phyloP scores from a whole-genome alignment of 108 stramenopile species.

The Aureococcus anophagefferens region DNA sequence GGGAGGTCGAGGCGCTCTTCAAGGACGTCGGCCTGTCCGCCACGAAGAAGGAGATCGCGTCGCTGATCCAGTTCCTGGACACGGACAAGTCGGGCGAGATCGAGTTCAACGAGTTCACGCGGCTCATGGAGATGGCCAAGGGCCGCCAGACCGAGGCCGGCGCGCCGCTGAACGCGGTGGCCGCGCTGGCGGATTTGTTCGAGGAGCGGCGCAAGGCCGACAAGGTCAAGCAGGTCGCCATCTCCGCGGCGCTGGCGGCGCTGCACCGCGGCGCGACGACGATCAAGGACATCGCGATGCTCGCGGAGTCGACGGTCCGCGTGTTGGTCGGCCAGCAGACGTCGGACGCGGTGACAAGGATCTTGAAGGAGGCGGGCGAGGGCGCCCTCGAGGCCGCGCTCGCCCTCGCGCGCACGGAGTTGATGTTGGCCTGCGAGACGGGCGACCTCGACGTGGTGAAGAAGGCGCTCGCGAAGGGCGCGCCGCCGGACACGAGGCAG shows the following conservation, averaged over 20 bases:
- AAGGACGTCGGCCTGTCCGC: not conserved
- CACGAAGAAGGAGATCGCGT: slow-evolving; percentile 13
- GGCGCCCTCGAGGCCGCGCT: not conserved
- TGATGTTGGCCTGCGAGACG: not conserved
- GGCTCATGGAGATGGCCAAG: slow-evolving; percentile 2
- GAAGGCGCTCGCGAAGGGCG: not conserved
- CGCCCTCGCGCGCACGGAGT: not conserved
- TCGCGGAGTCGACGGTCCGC: not conserved
- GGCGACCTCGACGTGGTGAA: not conserved
- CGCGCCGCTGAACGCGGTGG: slow-evolving; percentile 11
- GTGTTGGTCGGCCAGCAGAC: not conserved
- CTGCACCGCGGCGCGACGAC: slow-evolving; percentile 29
- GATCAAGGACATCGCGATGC: not conserved
- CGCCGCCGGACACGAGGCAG: not conserved
- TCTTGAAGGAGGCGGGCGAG: not conserved
- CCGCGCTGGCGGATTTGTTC: slow-evolving; percentile 31
- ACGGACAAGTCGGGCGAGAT: slow-evolving; percentile 32
- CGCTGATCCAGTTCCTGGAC: slow-evolving; percentile 33
- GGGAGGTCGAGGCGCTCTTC: not conserved
- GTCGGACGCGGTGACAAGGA: too few relatives aligned
- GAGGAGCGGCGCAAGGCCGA: slow-evolving; percentile 32
- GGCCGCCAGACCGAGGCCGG: not conserved
- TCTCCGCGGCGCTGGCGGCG: slow-evolving; percentile 39
- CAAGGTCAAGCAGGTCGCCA: slow-evolving; percentile 49
- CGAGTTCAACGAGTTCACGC: slow-evolving; percentile 37